A percentile compares a stretch with the other conserved stretches of the same genome.
Conservation (phyloP, 768 basidiomycete species). For the Leucocoprinus leucothites region DNA sequence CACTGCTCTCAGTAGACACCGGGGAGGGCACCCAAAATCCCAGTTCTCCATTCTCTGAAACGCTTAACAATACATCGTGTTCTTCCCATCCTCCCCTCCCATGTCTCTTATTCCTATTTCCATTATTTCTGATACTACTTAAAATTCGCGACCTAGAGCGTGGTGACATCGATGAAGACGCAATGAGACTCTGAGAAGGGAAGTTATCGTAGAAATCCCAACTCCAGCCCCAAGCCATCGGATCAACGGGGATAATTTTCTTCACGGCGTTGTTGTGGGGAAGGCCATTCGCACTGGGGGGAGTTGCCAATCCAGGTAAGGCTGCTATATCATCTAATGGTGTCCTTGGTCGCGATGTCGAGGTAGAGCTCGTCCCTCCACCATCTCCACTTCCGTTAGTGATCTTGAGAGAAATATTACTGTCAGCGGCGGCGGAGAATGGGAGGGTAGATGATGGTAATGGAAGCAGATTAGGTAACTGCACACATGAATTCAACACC, state of each 20-base stretch:
- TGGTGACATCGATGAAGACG: neutral
- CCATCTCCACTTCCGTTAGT: neutral
- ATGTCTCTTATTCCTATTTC: neutral
- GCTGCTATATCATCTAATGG: too few relatives aligned
- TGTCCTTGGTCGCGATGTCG: neutral
- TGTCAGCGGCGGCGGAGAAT: neutral
- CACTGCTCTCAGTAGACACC: constrained; percentile 26
- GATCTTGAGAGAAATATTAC: neutral
- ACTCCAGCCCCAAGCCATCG: constrained; percentile 74
- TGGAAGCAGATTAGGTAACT: constrained; percentile 48
- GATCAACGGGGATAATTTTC: constrained; percentile 77
- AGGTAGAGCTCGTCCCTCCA: neutral
- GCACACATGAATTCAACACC: constrained; percentile 42
- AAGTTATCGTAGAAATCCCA: neutral
- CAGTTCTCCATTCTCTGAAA: constrained; percentile 75
- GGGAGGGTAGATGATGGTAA: constrained; percentile 19
- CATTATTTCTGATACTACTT: neutral
- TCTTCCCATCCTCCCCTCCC: constrained; percentile 32
- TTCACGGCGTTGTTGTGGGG: constrained; percentile 13
- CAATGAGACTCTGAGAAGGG: neutral
- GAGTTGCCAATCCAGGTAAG: too few relatives aligned
- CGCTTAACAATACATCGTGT: constrained; percentile 76
- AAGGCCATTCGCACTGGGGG: too few relatives aligned
- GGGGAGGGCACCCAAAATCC: constrained; percentile 72
- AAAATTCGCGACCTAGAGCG: neutral